These are phyloP conservation scores for Pythium inflatum DNA, from an alignment of 352 stramenopile species.

Conservation along the genomic window DNA sequence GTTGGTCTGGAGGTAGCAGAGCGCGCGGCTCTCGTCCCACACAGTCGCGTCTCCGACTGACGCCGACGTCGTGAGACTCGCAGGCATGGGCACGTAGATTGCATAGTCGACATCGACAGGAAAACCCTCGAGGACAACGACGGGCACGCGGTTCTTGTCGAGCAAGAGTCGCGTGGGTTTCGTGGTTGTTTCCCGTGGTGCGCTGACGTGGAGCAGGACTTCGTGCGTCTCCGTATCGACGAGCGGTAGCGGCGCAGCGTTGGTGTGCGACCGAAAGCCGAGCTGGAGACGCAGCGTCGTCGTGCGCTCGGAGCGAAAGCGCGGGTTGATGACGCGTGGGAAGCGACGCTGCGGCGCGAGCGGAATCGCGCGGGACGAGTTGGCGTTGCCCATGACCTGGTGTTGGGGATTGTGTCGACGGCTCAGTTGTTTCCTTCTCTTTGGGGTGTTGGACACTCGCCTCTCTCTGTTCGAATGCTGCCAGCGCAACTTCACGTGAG, in stretches of 20 bases:
- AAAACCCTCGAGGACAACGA: slow-evolving; percentile 3
- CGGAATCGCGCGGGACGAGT: background rate
- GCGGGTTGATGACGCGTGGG: slow-evolving; percentile 20
- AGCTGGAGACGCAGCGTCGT: slow-evolving; percentile 11
- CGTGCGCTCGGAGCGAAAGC: slow-evolving; percentile 13
- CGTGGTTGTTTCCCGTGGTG: background rate
- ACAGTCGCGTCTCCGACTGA: background rate
- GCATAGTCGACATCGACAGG: slow-evolving; percentile 4
- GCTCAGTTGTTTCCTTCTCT: background rate
- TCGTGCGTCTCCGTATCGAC: slow-evolving; percentile 6
- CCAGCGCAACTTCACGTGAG: too few relatives aligned
- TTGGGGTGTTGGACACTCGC: background rate
- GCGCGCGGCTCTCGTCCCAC: slow-evolving; percentile 4
- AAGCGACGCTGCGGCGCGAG: slow-evolving; percentile 21
- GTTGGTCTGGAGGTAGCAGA: slow-evolving; percentile 30
- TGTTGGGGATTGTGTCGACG: too few relatives aligned
- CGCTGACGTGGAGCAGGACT: slow-evolving; percentile 8
- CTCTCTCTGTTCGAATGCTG: too few relatives aligned
- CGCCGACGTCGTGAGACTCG: background rate
- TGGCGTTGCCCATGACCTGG: slow-evolving; percentile 22
- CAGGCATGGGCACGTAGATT: slow-evolving; percentile 15
- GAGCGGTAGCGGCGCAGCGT: slow-evolving; percentile 6
- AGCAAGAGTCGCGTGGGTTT: slow-evolving; percentile 7
- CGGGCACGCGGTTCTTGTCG: slow-evolving; percentile 22
- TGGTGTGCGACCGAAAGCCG: slow-evolving; percentile 15